A percentile compares a stretch with the other conserved stretches of the same genome.
Evolutionary conservation across 2,329 filamentous ascomycete species (phyloP).

Genomic region (Ophidiomyces ophidiicola): DNA sequence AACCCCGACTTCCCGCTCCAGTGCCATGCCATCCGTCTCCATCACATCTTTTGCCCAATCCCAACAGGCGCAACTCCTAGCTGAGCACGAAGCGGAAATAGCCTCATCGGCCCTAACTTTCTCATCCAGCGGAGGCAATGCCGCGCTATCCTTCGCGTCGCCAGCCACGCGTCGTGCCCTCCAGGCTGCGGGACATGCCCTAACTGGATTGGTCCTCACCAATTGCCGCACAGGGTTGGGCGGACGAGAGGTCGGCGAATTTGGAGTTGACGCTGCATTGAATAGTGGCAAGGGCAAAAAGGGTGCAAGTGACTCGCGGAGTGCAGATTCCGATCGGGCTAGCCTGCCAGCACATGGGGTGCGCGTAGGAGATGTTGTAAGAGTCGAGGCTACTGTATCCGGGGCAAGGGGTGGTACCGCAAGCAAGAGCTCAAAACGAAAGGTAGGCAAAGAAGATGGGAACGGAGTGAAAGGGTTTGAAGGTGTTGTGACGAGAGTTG

Average conservation of each 20-base stretch:
- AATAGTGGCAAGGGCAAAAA: slow-evolving; percentile 11
- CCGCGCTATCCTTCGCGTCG: slow-evolving; percentile 27
- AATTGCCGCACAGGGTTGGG: slow-evolving; percentile 79
- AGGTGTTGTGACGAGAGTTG: slow-evolving; percentile 37
- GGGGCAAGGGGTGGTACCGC: slow-evolving; percentile 11
- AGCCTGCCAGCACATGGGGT: slow-evolving; percentile 36
- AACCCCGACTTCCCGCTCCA: not conserved
- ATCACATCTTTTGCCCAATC: slow-evolving; percentile 33
- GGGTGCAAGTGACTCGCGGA: slow-evolving; percentile 19
- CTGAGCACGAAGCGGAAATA: slow-evolving; percentile 36
- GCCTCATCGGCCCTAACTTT: slow-evolving; percentile 32
- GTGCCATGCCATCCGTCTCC: slow-evolving; percentile 20
- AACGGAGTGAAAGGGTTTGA: slow-evolving; percentile 29
- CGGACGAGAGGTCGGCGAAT: slow-evolving; percentile 78
- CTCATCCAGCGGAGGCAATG: slow-evolving; percentile 21
- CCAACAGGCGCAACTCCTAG: slow-evolving; percentile 32
- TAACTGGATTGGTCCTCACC: slow-evolving; percentile 48
- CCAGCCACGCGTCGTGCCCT: slow-evolving; percentile 33
- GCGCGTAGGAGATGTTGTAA: slow-evolving; percentile 37
- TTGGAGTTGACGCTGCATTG: slow-evolving; percentile 58
- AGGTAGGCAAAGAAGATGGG: slow-evolving; percentile 23
- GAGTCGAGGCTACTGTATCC: slow-evolving; percentile 30
- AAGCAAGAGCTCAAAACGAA: slow-evolving; percentile 24
- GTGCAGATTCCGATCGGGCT: slow-evolving; percentile 20
- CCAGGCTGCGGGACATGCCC: slow-evolving; percentile 31